Evolutionary conservation across 352 stramenopile genomes (phyloP).

Genomic region (Blastocystis sp.): DNA sequence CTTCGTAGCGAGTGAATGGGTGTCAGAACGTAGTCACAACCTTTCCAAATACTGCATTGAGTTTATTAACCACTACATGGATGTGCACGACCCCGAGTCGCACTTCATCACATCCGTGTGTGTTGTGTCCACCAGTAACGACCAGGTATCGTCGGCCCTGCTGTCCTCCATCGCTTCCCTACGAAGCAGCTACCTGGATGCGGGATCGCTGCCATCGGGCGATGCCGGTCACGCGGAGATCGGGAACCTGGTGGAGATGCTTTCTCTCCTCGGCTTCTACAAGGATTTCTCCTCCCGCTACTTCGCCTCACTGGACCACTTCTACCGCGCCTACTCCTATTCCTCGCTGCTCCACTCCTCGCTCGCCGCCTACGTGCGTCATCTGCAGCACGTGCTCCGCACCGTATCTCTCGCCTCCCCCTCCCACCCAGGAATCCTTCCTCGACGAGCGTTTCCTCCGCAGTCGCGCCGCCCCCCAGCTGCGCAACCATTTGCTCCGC

Average conservation of each 20-base stretch:
- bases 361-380: not conserved
- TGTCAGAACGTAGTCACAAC: not conserved
- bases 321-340: constrained; percentile 6
- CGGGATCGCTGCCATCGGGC: not conserved
- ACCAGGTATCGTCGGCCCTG: not conserved
- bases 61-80: not conserved
- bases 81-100: not conserved
- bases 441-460: no score
- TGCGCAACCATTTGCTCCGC: not conserved
- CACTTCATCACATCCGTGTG: not conserved
- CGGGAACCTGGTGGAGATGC: not conserved
- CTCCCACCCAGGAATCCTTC: no score
- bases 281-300: not conserved
- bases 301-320: not conserved
- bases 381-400: not conserved
- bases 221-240: not conserved
- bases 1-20: not conserved
- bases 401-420: not conserved
- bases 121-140: not conserved
- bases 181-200: not conserved
- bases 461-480: not conserved
- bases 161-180: not conserved
- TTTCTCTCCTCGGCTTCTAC: not conserved
- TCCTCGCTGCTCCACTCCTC: not conserved
- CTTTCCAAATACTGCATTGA: not conserved